Evolutionary conservation across 2,329 filamentous ascomycete species (phyloP), one percentile per base, ranked within the genome.

Genomic region (Cylindrodendrum hubeiense): DNA sequence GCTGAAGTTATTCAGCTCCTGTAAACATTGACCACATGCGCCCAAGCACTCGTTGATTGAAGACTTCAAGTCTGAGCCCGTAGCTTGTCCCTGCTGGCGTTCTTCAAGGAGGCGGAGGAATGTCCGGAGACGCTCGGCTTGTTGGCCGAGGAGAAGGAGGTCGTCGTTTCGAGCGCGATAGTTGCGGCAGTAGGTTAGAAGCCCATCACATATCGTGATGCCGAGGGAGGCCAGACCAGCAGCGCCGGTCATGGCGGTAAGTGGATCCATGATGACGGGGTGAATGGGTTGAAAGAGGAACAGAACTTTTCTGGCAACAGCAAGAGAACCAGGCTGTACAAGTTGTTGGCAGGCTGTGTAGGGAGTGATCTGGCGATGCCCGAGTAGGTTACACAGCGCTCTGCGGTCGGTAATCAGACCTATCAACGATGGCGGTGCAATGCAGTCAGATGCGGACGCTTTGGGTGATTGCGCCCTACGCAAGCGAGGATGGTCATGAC

Each of bases 151-250:
- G 5, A 26, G 9, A 12, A 26, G 13, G 5, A 54, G 13, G 9
- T 54, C 51, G 7, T 43, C 22, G 22, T 22, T 37, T 34, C 34
- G 34, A 6, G 22, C 19, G 17, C 51, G 51, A n/a, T 54, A 54
- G 51, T 54, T 54, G 34, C 13, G 21, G 34, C 51, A 54, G 51
- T 54, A 54, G 3, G 34, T 54, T 3, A 54, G 33, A 28, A 54
- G 21, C 6, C 51, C 51, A n/a, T 54, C 34, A 34, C 33, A 54
- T 34, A 54, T 54, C 10, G 51, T 54, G 34, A 54, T 54, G 33
- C 51, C 51, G 34, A 54, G 51, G 21, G 51, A 54, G 51, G 28
- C 34, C 5, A 54, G 17, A 6, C 51, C 34, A 28, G 51, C 51
- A 22, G 22, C 51, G 22, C 51, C 34, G 4, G 51, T 54, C 3